Evolutionary conservation across 441 rosid genomes (phyloP).

Genomic region (Viola pubescens): DNA sequence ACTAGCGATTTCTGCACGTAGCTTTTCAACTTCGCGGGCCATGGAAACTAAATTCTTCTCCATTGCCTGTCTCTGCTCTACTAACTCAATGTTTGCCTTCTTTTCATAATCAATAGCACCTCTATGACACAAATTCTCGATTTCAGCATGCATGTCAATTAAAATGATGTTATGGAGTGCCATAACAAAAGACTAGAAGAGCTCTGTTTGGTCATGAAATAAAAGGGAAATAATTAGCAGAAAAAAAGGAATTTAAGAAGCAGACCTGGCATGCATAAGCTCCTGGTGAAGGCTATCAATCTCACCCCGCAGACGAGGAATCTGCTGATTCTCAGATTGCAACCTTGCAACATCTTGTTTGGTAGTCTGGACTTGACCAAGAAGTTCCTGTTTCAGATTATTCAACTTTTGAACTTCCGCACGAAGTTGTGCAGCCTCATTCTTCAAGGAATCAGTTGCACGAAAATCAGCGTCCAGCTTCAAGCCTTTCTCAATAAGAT

Average conservation of each 20-base stretch:
- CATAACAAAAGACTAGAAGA: neutral
- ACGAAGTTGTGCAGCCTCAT: conserved; percentile 58
- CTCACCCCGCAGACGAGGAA: conserved; percentile 58
- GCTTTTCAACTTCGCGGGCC: conserved; percentile 98
- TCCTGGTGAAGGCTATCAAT: conserved; percentile 78
- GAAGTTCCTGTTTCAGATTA: conserved; percentile 59
- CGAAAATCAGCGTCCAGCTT: conserved; percentile 86
- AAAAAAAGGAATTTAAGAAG: neutral
- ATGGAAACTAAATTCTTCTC: conserved; percentile 90
- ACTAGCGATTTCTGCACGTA: conserved; percentile 70
- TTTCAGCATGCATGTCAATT: conserved; percentile 10
- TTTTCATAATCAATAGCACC: conserved; percentile 84
- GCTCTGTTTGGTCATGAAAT: no score
- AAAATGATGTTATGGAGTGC: neutral
- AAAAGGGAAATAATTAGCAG: neutral
- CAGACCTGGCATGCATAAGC: conserved; percentile 83
- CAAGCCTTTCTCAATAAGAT: conserved; percentile 73
- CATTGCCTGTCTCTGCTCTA: conserved; percentile 90
- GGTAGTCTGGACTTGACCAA: conserved; percentile 62
- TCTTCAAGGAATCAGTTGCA: conserved; percentile 72
- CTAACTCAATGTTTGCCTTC: conserved; percentile 83
- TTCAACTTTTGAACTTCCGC: conserved; percentile 71
- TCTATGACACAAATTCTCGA: conserved; percentile 28
- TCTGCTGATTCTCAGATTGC: conserved; percentile 78
- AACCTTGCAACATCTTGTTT: conserved; percentile 57